These are phyloP conservation scores for Blechomonas ayalai DNA, from an alignment of 208 protist genomes.

Conservation along the genomic window DNA sequence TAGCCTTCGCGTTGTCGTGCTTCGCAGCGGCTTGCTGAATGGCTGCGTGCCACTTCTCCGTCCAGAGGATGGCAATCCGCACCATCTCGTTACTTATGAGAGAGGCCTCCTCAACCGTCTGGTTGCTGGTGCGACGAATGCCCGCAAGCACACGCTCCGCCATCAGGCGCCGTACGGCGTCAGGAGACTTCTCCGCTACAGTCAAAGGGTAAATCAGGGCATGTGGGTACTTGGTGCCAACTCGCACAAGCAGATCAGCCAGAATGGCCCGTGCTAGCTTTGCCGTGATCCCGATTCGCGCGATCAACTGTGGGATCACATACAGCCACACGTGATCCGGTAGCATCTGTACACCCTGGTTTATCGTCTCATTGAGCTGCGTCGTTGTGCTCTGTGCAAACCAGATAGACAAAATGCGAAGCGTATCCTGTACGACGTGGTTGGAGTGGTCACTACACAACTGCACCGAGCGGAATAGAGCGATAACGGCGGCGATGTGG, in stretches of 20 bases:
- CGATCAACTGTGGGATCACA: conserved; percentile 99
- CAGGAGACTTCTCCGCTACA: conserved; percentile 91
- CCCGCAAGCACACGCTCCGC: conserved; percentile 73
- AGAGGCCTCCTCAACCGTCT: conserved; percentile 91
- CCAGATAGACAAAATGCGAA: conserved; percentile 98
- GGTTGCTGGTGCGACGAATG: conserved; percentile 68
- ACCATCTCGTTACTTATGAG: conserved; percentile 98
- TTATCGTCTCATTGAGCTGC: conserved; percentile 79
- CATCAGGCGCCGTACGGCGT: conserved; percentile 62
- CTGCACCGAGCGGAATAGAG: conserved; percentile 78
- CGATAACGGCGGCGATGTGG: conserved; percentile 61
- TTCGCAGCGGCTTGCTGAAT: conserved; percentile 97
- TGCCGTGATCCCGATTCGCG: conserved; percentile 94
- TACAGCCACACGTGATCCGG: conserved; percentile 97
- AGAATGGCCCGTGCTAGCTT: conserved; percentile 87
- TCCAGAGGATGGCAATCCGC: conserved; percentile 97
- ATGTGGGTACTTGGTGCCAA: conserved; percentile 97
- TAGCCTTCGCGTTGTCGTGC: conserved; percentile 83
- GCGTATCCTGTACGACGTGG: conserved; percentile 95
- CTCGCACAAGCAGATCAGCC: conserved; percentile 89
- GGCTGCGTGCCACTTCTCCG: conserved; percentile 90
- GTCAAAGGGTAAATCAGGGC: conserved; percentile 99
- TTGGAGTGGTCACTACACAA: conserved; percentile 45
- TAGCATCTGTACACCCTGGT: conserved; percentile 89
- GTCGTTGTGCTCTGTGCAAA: conserved; percentile 88